Evolutionary conservation across 352 stramenopile genomes (phyloP), one percentile per base, ranked within the genome.

Genomic region (Globisporangium lucens): DNA sequence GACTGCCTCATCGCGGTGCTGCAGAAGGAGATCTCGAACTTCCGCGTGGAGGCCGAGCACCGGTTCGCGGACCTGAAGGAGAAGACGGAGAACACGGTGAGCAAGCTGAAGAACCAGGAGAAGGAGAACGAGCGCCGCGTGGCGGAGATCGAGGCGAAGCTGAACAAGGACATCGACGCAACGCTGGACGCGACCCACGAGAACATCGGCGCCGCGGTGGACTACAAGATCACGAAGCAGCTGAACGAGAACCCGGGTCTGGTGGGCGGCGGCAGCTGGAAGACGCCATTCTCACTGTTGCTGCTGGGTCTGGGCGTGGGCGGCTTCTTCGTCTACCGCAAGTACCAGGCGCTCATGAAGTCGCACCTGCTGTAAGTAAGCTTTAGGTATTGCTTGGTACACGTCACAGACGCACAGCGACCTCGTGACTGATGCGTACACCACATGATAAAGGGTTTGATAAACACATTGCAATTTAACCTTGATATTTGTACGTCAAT

Each of bases 301-400:
- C 75, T 92, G 43, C 64, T 94, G 27, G 74, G 67, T 3, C 68
- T 94, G 22, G 80, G 74, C 29, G 81, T 69, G 15, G 79, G 76
- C 56, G 79, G 72, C 46, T 71, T 68, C 27, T 83, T 80, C 55
- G 77, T 85, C 65, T 95, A 94, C 74, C 84, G 81, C 71, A 95
- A 95, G 82, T 95, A 95, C 77, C 76, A 89, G 67, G 78, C 78
- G 66, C 75, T 95, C 24, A 88, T 93, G 78, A 95, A 95, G 80
- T 92, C 83, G 49, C 87, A 95, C 76, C 73, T 95, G 77, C 74
- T 95, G 74, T 95, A 92, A 67, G 63, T 38, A 24, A 27, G 51
- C 24, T 10, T 2, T 24, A 15, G 29, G 38, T 46, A 20, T 46
- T 20, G 38, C 15, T 17, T 51, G 24, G 24, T 24, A 51, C 15